Evolutionary conservation across 2,329 filamentous ascomycete species (phyloP).

Genomic region (Xylariaceae sp.): DNA sequence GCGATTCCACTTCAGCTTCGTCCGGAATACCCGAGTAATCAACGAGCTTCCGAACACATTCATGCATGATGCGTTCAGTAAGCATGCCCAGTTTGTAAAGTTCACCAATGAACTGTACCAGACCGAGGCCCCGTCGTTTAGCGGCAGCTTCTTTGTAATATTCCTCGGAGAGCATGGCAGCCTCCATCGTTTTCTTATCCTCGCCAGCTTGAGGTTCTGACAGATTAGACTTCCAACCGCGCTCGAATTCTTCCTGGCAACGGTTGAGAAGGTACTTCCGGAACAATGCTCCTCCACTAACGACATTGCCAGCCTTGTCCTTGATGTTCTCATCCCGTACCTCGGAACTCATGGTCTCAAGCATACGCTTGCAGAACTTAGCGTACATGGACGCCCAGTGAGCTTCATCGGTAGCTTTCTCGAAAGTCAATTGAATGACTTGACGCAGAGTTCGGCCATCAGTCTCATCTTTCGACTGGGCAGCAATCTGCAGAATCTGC

Average conservation of each 20-base stretch:
- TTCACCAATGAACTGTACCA: constrained; percentile 98
- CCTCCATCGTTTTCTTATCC: constrained; percentile 60
- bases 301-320: constrained; percentile 83
- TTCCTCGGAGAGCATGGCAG: constrained; percentile 85
- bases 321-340: constrained; percentile 94
- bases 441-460: constrained; percentile 94
- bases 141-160: constrained; percentile 92
- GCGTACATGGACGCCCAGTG: constrained; percentile 99
- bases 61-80: constrained; percentile 98
- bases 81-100: constrained; percentile 98
- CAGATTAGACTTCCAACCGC: constrained; percentile 89
- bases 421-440: constrained; percentile 97
- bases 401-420: constrained; percentile 97
- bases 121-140: constrained; percentile 93
- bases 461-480: constrained; percentile 90
- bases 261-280: constrained; percentile 97
- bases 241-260: constrained; percentile 98
- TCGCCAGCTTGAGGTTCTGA: constrained; percentile 67
- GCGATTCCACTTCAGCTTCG: constrained; percentile 92
- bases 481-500: constrained; percentile 87
- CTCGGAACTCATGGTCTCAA: constrained; percentile 89
- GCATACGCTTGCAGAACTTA: constrained; percentile 96
- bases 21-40: constrained; percentile 92
- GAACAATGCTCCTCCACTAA: constrained; percentile 91
- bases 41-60: constrained; percentile 94